phyloP scores from a whole-genome alignment of 2,329 filamentous ascomycete genomes.

The Geoglossum cookeanum region DNA sequence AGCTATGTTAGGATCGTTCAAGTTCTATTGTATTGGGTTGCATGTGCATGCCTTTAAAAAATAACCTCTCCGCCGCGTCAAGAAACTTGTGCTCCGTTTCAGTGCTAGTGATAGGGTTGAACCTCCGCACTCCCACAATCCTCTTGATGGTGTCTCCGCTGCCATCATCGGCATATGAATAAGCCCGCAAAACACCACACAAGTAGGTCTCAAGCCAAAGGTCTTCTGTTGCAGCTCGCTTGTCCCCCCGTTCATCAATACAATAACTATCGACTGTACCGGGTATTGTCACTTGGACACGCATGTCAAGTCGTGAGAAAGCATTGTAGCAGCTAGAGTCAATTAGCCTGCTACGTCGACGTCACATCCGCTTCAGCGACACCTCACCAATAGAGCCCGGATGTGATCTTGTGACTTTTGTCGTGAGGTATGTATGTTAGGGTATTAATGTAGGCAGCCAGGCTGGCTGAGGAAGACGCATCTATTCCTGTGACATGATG shows the following conservation, averaged over 20 bases:
- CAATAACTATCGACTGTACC: constrained; percentile 95
- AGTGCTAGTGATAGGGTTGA: constrained; percentile 97
- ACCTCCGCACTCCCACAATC: constrained; percentile 89
- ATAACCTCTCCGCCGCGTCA: constrained; percentile 81
- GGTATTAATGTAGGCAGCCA: constrained; percentile 96
- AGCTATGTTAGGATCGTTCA: background rate
- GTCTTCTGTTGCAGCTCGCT: constrained; percentile 78
- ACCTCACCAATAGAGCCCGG: constrained; percentile 76
- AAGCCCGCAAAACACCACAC: constrained; percentile 82
- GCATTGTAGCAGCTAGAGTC: constrained; percentile 76
- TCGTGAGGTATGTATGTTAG: constrained; percentile 78
- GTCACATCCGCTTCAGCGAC: constrained; percentile 3
- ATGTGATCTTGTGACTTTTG: constrained; percentile 74
- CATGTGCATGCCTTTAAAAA: constrained; percentile 54
- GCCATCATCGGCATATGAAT: constrained; percentile 91
- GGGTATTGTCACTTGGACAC: constrained; percentile 91
- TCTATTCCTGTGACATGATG: constrained; percentile 96
- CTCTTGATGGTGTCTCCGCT: constrained; percentile 88
- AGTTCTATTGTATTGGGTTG: background rate
- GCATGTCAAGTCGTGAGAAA: constrained; percentile 94
- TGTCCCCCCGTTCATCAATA: constrained; percentile 90
- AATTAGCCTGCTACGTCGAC: constrained; percentile 3
- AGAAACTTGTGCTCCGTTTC: constrained; percentile 94
- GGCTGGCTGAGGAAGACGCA: constrained; percentile 87
- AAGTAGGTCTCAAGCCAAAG: constrained; percentile 96